Conservation (phyloP, 805 yeast genomes). For the Metschnikowia orientalis region DNA sequence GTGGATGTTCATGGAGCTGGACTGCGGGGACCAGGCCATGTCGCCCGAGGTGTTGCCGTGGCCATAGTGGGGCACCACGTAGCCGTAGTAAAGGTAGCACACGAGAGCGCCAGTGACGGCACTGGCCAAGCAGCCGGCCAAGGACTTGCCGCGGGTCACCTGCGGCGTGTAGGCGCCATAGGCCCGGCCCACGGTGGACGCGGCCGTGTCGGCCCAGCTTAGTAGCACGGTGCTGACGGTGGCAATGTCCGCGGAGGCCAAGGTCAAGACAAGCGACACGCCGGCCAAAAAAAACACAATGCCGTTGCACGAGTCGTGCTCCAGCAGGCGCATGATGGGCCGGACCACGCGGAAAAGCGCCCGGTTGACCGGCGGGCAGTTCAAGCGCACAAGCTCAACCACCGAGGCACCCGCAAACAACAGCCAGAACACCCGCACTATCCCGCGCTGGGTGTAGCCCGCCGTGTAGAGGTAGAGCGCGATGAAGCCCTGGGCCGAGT, state of each 20-base stretch:
- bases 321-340: conserved; percentile 79
- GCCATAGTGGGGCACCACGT: conserved; percentile 58
- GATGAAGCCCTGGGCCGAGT: conserved; percentile 82
- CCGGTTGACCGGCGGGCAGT: conserved; percentile 56
- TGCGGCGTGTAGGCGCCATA: conserved; percentile 83
- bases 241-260: conserved; percentile 76
- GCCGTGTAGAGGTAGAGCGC: conserved; percentile 67
- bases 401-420: conserved; percentile 54
- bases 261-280: conserved; percentile 59
- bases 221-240: conserved; percentile 72
- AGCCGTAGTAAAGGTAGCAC: conserved; percentile 68
- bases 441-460: conserved; percentile 51
- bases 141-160: conserved; percentile 66
- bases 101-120: conserved; percentile 64
- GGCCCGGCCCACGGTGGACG: conserved; percentile 86
- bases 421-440: conserved; percentile 55
- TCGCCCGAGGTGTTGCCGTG: conserved; percentile 51
- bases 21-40: conserved; percentile 61
- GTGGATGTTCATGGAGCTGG: conserved; percentile 53
- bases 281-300: conserved; percentile 86
- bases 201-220: conserved; percentile 98
- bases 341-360: conserved; percentile 67
- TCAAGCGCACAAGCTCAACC: conserved; percentile 67
- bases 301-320: conserved; percentile 71
- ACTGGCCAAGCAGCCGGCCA: conserved; percentile 91